Percentiles rank a stretch among this genome's conserved stretches.
These are phyloP conservation scores for Drechslerella coelobrocha DNA, from an alignment of 2,329 filamentous ascomycete genomes.

Conservation along the genomic window DNA sequence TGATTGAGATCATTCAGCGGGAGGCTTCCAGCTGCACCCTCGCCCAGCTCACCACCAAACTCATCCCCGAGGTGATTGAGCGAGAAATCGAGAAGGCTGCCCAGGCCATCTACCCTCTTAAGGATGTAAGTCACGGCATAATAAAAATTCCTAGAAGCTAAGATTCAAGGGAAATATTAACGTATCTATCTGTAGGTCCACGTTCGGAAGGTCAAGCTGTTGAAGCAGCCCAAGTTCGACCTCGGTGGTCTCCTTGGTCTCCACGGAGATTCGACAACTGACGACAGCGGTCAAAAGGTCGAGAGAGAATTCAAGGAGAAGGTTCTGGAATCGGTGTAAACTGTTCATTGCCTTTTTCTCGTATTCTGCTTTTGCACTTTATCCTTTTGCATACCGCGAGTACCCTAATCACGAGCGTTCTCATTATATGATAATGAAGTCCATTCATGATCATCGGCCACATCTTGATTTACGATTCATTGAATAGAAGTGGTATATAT, in stretches of 20 bases:
- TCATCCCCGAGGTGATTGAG: constrained; percentile 98
- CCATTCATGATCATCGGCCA: constrained; percentile 25
- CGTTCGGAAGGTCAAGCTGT: constrained; percentile 99
- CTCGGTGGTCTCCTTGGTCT: constrained; percentile 93
- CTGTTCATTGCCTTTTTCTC: constrained; percentile 16
- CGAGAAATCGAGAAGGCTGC: constrained; percentile 99
- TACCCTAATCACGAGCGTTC: constrained; percentile 51
- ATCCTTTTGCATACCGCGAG: constrained; percentile 31
- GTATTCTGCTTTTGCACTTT: constrained; percentile 24
- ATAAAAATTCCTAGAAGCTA: not conserved
- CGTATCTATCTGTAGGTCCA: constrained; percentile 73
- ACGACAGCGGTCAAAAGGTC: constrained; percentile 97
- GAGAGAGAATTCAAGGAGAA: constrained; percentile 50
- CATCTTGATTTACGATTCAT: constrained; percentile 9
- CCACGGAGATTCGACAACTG: constrained; percentile 94
- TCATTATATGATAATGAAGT: constrained; percentile 21
- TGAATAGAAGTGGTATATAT: constrained; percentile 6
- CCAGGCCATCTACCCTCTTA: constrained; percentile 98
- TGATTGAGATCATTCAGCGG: constrained; percentile 97
- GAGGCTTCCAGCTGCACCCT: constrained; percentile 95
- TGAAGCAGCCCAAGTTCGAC: constrained; percentile 99
- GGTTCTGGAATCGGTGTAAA: constrained; percentile 45
- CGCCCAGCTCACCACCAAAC: constrained; percentile 94
- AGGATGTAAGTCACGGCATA: constrained; percentile 75
- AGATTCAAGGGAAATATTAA: no score